These are phyloP conservation scores for Citrus reticulata DNA, from an alignment of 345 rosid species.

Conservation along the genomic window DNA sequence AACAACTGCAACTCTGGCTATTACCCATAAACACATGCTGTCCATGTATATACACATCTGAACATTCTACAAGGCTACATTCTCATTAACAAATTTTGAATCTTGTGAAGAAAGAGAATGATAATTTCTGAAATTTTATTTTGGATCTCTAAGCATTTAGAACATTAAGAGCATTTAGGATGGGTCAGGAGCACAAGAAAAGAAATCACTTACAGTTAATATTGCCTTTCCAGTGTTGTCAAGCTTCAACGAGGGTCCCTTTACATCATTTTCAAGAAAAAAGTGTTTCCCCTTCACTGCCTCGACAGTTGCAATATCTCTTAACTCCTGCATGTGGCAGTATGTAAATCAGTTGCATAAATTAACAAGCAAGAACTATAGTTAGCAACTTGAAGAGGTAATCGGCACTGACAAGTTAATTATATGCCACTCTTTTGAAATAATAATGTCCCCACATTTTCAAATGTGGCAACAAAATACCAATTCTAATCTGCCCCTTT, in stretches of 20 bases:
- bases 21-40: not conserved
- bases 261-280: slow-evolving; percentile 83
- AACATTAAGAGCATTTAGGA: not conserved
- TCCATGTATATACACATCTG: not conserved
- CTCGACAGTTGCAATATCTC: slow-evolving; percentile 70
- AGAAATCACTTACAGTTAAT: slow-evolving; percentile 56
- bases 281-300: slow-evolving; percentile 69
- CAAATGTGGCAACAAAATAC: not conserved
- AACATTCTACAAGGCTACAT: not conserved
- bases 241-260: slow-evolving; percentile 80
- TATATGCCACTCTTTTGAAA: slow-evolving; percentile 10
- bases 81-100: not conserved
- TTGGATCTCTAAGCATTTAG: not conserved
- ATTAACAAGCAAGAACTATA: not conserved
- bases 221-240: slow-evolving; percentile 93
- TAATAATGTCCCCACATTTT: not conserved
- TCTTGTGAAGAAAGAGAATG: not conserved
- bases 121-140: not conserved
- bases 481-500: not conserved
- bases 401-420: not conserved
- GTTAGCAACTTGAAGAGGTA: not conserved
- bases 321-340: slow-evolving; percentile 52
- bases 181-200: not conserved
- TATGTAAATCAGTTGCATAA: not conserved
- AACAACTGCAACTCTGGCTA: not conserved